Evolutionary conservation across 257 asterid species (phyloP).

Genomic region (Vinca minor): DNA sequence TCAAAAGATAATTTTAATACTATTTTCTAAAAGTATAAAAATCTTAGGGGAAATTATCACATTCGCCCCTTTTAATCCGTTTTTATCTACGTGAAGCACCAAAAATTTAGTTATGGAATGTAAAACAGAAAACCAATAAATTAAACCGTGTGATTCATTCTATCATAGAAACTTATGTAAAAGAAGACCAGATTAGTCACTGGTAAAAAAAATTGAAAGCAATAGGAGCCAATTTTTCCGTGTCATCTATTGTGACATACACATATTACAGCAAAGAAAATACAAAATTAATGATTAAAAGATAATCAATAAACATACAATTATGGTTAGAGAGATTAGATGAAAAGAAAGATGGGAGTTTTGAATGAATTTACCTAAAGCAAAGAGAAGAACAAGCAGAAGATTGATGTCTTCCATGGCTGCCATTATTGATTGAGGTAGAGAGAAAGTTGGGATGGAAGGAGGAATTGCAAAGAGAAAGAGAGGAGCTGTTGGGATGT

Average conservation of each 20-base stretch:
- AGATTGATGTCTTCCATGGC: conserved; percentile 1
- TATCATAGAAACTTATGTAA: no score
- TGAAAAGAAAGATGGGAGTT: not conserved
- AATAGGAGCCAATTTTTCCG: not conserved
- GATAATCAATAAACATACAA: not conserved
- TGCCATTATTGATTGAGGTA: conserved; percentile 8
- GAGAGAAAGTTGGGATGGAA: not conserved
- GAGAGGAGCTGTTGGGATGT: not conserved
- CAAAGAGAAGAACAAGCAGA: conserved; percentile 4
- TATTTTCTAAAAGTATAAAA: no score
- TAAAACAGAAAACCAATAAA: no score
- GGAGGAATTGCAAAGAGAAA: not conserved
- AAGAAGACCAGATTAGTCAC: no score
- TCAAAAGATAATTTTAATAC: no score
- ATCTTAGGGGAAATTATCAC: no score
- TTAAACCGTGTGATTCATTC: no score
- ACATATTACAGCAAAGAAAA: not conserved
- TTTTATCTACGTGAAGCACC: no score
- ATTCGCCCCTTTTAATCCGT: no score
- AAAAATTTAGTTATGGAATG: no score
- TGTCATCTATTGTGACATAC: not conserved
- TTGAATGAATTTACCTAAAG: conserved; percentile 2
- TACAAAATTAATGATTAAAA: not conserved
- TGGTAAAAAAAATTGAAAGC: not conserved
- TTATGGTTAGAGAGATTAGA: not conserved